Evolutionary conservation across 345 rosid species (phyloP), one percentile per base, ranked within the genome.

Genomic region (Syzygium aromaticum): DNA sequence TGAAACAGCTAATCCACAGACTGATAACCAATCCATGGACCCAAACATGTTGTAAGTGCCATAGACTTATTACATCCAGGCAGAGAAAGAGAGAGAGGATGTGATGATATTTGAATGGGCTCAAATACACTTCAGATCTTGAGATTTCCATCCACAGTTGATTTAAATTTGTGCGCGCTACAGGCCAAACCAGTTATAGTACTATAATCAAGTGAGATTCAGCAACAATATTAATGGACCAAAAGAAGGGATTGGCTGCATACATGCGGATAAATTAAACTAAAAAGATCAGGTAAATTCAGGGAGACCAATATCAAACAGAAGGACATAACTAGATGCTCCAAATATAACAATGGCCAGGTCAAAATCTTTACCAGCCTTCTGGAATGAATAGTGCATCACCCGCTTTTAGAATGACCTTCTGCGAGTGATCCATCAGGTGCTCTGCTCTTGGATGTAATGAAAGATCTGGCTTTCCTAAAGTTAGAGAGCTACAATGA

Each of bases 341-440:
- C 80, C 80, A 73, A 73, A 73, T 38, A 38, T 73, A 73, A 40
- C 25, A 73, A 38, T 9, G 80, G 80, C 46, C 80, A 73, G 9
- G 73, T n/a, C 64, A 23, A 84, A 51, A 52, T 27, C 27, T 84
- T 93, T 93, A 95, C 98, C 99, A 96, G 93, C 99, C 99, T 95
- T 95, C 99, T 53, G 99, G 99, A 89, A 98, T 95, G 94, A 96
- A 98, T 90, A 98, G 95, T 89, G 95, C 99, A 93, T 96, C 99
- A 56, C 98, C 97, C 51, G 95, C 94, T 54, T 92, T 88, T 88
- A 98, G 98, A 89, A 89, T 90, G 89, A 93, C 95, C 91, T 91
- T 92, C 90, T 95, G 96, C 59, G 96, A 91, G 91, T 89, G 93
- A 86, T 88, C 91, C 86, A 89, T 83, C 85, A 94, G 93, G 86